These are phyloP conservation scores for Cladosporium sp. DNA, from an alignment of 2,329 filamentous ascomycete species.

Conservation along the genomic window DNA sequence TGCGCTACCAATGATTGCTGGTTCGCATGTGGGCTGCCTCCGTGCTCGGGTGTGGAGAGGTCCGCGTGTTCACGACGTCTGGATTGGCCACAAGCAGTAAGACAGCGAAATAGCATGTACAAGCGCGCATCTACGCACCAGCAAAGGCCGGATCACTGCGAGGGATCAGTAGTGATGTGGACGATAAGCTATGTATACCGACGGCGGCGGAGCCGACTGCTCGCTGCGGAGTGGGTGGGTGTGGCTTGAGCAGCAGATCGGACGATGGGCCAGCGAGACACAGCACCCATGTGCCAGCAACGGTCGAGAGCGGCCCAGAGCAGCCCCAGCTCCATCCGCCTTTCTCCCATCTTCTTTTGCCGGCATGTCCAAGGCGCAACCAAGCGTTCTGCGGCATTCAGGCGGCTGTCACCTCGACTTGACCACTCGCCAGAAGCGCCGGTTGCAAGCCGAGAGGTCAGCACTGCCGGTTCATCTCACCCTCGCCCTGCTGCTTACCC, in stretches of 20 bases:
- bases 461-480: constrained; percentile 8
- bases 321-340: not conserved
- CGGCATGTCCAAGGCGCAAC: not conserved
- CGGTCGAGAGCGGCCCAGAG: not conserved
- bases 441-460: constrained; percentile 9
- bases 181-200: not conserved
- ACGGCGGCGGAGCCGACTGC: not conserved
- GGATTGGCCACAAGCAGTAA: not conserved
- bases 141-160: too few species aligned
- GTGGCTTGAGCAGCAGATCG: not conserved
- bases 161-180: not conserved
- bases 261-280: not conserved
- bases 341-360: not conserved
- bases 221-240: not conserved
- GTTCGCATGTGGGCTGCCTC: not conserved
- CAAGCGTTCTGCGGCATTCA: constrained; percentile 1
- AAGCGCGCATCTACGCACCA: too few species aligned
- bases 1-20: not conserved
- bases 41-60: not conserved
- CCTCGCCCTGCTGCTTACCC: constrained; percentile 10
- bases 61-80: not conserved
- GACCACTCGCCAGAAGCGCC: constrained; percentile 3
- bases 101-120: too few species aligned
- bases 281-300: not conserved
- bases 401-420: not conserved